Percentiles rank a stretch among this genome's conserved stretches.
Evolutionary conservation across 495 filamentous ascomycete species (phyloP).

Genomic region (Neurospora intermedia): DNA sequence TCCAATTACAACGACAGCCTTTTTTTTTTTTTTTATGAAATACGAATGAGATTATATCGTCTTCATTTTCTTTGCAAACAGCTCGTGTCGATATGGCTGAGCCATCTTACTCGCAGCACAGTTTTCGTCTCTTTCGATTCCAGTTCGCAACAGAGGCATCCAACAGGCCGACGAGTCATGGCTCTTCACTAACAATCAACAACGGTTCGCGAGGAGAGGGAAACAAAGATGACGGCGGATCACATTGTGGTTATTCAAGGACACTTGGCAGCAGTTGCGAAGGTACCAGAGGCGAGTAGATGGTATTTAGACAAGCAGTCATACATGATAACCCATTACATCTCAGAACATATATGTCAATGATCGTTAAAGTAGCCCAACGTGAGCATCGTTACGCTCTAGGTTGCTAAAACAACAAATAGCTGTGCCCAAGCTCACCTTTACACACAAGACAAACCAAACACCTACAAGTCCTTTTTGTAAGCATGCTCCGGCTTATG

Average conservation of each 20-base stretch:
- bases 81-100: background rate
- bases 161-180: background rate
- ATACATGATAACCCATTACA: background rate
- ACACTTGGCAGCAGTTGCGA: too few species aligned
- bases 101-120: background rate
- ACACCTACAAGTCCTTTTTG: slow-evolving; percentile 41
- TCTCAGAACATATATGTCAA: background rate
- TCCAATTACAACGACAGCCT: background rate
- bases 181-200: background rate
- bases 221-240: background rate
- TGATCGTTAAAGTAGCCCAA: background rate
- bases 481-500: slow-evolving; percentile 71
- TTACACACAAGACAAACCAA: background rate
- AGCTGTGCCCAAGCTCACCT: background rate
- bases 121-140: background rate
- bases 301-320: background rate
- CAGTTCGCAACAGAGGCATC: background rate
- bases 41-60: background rate
- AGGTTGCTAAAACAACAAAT: background rate
- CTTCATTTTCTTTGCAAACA: background rate
- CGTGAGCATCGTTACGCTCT: background rate
- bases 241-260: background rate
- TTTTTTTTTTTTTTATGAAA: too few species aligned
- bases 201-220: background rate
- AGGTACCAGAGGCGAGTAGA: background rate